Evolutionary conservation across 2,329 filamentous ascomycete species (phyloP).

Genomic region (Lecanosticta acicola): DNA sequence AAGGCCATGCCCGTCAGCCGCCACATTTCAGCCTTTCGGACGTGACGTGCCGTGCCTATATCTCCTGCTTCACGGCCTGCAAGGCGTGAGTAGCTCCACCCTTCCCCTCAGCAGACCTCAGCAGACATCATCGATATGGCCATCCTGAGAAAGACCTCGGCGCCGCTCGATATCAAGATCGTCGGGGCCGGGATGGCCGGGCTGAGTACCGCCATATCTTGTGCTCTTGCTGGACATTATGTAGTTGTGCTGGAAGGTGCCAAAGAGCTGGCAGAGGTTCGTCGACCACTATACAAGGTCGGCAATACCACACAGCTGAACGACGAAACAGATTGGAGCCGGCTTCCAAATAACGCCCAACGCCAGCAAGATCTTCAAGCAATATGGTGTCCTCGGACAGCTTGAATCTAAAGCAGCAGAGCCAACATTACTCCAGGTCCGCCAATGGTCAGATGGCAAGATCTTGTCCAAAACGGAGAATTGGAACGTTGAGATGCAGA

Average conservation of each 20-base stretch:
- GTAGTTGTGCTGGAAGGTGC: constrained; percentile 34
- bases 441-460: constrained; percentile 47
- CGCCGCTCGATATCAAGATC: constrained; percentile 28
- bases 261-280: constrained; percentile 38
- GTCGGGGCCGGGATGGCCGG: constrained; percentile 34
- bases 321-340: constrained; percentile 42
- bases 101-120: too few relatives aligned
- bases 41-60: neutral
- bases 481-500: constrained; percentile 51
- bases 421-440: constrained; percentile 48
- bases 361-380: constrained; percentile 36
- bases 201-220: constrained; percentile 30
- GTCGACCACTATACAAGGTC: neutral
- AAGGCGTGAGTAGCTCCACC: too few relatives aligned
- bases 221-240: constrained; percentile 29
- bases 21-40: neutral
- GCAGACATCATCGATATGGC: constrained; percentile 9
- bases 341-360: constrained; percentile 51
- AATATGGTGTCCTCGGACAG: constrained; percentile 46
- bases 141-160: constrained; percentile 9
- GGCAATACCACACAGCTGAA: neutral
- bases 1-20: too few relatives aligned
- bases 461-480: constrained; percentile 46
- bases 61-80: neutral
- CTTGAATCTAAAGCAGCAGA: constrained; percentile 38